Percentiles rank a stretch among this genome's conserved stretches.
These are phyloP conservation scores for Eleusine indica DNA, from an alignment of 176 grass and related monocot genomes.

Conservation along the genomic window DNA sequence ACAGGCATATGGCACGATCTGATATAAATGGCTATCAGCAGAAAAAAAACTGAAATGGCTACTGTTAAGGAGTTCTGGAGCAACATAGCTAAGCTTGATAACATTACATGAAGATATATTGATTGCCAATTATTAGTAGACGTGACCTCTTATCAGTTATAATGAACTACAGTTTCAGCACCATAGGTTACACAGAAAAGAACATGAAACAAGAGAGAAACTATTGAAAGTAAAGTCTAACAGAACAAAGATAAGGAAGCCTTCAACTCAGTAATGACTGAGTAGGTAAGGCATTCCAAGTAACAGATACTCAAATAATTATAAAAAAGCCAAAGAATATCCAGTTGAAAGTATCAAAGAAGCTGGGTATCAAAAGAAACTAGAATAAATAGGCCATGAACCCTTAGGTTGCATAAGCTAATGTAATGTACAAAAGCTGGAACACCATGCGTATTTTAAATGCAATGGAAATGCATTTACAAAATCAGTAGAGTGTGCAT, in stretches of 20 bases:
- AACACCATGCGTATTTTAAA: neutral
- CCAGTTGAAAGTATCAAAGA: neutral
- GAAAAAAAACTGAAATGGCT: conserved; percentile 25
- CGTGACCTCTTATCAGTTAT: neutral
- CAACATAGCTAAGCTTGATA: neutral
- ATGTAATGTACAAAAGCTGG: neutral
- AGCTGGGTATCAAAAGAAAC: neutral
- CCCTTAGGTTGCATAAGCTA: neutral
- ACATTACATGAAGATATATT: neutral
- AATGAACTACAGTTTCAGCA: neutral
- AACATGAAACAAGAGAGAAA: neutral
- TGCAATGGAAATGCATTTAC: conserved; percentile 3
- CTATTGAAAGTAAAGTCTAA: neutral
- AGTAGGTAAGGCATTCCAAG: neutral
- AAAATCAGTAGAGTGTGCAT: neutral
- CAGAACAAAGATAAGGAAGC: neutral
- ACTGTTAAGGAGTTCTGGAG: neutral
- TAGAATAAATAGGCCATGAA: neutral
- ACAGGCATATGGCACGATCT: conserved; percentile 89
- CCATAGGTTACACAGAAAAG: neutral
- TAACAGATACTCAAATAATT: neutral
- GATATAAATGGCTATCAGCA: conserved; percentile 44
- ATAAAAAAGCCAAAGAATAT: neutral
- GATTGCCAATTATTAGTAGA: neutral
- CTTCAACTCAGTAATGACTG: neutral